Conservation (phyloP, 2,329 filamentous ascomycete genomes). For the Fusarium duplospermum region DNA sequence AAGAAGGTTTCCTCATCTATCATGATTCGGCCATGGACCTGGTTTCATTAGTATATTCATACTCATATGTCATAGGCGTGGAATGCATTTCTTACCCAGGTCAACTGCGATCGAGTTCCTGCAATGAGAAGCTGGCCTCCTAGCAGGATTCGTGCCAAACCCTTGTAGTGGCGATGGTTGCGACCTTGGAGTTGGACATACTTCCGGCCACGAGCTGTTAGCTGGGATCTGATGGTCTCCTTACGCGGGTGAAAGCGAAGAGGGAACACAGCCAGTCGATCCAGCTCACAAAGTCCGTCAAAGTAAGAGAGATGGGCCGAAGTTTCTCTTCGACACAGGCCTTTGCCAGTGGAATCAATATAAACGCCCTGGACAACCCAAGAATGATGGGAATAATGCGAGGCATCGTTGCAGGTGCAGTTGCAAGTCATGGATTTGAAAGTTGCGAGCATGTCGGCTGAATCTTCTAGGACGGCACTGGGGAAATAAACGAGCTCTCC, state of each 20-base stretch:
- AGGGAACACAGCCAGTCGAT: not conserved
- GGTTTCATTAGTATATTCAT: not conserved
- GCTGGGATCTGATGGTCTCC: not conserved
- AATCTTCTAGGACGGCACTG: not conserved
- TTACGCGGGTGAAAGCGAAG: not conserved
- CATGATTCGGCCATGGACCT: not conserved
- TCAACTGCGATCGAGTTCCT: too few species aligned
- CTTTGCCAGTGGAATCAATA: not conserved
- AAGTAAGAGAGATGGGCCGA: not conserved
- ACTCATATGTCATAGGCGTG: not conserved
- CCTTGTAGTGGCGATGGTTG: not conserved
- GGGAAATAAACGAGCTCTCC: not conserved
- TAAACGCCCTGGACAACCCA: not conserved
- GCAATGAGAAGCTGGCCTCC: not conserved
- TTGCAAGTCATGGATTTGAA: not conserved
- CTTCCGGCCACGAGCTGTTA: not conserved
- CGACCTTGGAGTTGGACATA: not conserved
- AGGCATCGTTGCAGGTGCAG: not conserved
- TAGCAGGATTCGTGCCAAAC: not conserved
- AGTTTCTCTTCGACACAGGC: not conserved
- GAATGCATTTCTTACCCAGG: too few species aligned
- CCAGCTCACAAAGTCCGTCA: not conserved
- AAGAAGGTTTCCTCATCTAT: not conserved
- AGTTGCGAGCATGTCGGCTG: not conserved
- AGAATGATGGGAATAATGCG: not conserved